Evolutionary conservation across 768 basidiomycete genomes (phyloP).

Genomic region (Lactarius psammicola): DNA sequence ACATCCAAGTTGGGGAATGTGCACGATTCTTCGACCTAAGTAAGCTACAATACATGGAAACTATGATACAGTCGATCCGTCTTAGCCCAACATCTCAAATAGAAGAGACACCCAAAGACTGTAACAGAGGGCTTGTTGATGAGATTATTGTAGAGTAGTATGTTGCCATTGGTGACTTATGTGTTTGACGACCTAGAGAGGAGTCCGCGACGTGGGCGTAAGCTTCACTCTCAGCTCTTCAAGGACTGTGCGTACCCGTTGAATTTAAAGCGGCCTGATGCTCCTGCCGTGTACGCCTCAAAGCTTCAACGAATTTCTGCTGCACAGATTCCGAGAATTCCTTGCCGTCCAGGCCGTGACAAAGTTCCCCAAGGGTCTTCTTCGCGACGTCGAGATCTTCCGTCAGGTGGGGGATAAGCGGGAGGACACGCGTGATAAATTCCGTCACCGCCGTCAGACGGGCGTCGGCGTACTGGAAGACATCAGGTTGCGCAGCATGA

Average conservation of each 20-base stretch:
- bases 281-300: background rate
- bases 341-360: background rate
- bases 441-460: constrained; percentile 6
- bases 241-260: background rate
- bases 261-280: background rate
- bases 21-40: too few relatives aligned
- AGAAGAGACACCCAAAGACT: background rate
- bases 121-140: background rate
- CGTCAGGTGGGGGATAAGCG: background rate
- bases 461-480: background rate
- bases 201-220: background rate
- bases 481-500: background rate
- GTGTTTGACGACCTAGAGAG: background rate
- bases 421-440: constrained; percentile 6
- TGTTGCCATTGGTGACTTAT: background rate
- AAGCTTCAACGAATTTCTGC: background rate
- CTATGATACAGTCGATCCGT: background rate
- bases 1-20: too few relatives aligned
- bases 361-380: constrained; percentile 6
- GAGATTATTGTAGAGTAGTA: constrained; percentile 10
- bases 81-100: background rate
- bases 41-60: background rate
- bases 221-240: background rate
- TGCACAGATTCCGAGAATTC: constrained; percentile 5
- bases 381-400: constrained; percentile 9